Evolutionary conservation across 2,329 filamentous ascomycete genomes (phyloP), one percentile per base, ranked within the genome.

Genomic region (Acephala macrosclerotiorum): DNA sequence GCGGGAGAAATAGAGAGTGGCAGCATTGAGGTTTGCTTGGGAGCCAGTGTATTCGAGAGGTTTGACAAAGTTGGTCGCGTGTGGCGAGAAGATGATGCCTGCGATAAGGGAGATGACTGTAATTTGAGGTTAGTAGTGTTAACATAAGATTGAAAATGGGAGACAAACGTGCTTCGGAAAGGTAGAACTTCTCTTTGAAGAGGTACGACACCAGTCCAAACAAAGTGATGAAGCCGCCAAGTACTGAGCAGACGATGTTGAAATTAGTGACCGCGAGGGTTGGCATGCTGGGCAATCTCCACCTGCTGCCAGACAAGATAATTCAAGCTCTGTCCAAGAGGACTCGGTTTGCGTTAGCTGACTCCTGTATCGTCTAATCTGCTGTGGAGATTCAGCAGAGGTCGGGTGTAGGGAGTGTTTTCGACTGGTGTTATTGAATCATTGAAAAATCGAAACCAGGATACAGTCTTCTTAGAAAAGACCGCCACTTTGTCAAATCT

Each of bases 141-240:
- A 11, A n/a, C 1, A 16, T n/a, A 56, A 6, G 36, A 47, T 2
- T 18, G 20, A 11, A 45, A 11, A 29, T 29, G n/a, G 14, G 35
- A 22, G 12, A 69, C 91, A 77, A 82, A 95, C 93, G 82, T 61
- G 94, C 92, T 85, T 97, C 94, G 0, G 93, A 97, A 0, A 97
- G 85, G 77, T 97, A 97, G 76, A 92, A 95, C 65, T 89, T 91
- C 80, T 97, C 94, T 76, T 97, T 97, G 75, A 92, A 85, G 20
- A 97, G 85, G 75, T 94, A 97, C 0, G 93, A 97, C 0, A 97
- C 93, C 51, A 97, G 81, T 3, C 93, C 94, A 75, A 97, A 97
- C n/a, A 96, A 72, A 0, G 92, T 93, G 68, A 97, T 89, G 80
- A 96, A 97, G 1, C 92, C 94, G 16, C 94, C 94, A 14, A 97